Conservation (phyloP, 2,329 filamentous ascomycete species). For the Dothistroma septosporum region DNA sequence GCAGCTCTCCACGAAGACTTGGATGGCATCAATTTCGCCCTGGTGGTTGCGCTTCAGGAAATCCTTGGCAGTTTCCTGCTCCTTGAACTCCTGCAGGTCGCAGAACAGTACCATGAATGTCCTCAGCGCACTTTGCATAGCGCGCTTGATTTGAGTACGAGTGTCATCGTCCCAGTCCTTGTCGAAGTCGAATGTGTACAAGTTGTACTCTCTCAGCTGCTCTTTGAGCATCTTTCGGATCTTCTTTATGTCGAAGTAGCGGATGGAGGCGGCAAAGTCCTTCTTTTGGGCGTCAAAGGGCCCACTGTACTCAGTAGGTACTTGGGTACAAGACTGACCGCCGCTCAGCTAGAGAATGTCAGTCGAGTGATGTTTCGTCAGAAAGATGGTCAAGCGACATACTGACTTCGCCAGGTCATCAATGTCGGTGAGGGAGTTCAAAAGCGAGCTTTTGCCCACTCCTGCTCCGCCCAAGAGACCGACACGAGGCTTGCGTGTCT, state of each 20-base stretch:
- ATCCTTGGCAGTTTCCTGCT: not conserved
- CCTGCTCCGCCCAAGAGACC: conserved; percentile 8
- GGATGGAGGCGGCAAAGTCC: conserved; percentile 15
- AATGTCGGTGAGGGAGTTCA: conserved; percentile 24
- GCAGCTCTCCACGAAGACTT: not conserved
- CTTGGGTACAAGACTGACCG: conserved; percentile 21
- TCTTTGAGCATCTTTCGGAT: conserved; percentile 11
- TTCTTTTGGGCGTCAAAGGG: conserved; percentile 11
- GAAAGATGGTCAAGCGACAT: not conserved
- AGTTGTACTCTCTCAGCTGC: conserved; percentile 9
- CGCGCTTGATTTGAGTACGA: conserved; percentile 5
- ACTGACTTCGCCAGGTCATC: conserved; percentile 20
- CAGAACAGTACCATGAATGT: conserved; percentile 20
- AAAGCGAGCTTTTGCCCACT: conserved; percentile 25
- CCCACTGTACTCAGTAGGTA: conserved; percentile 14
- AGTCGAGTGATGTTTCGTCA: not conserved
- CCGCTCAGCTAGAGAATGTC: conserved; percentile 3
- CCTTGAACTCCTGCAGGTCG: conserved; percentile 7
- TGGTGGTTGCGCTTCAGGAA: not conserved
- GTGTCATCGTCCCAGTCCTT: conserved; percentile 18
- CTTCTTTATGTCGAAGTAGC: conserved; percentile 13
- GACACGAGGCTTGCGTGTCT: not conserved
- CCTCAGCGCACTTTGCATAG: conserved; percentile 9
- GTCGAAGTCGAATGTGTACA: conserved; percentile 13
- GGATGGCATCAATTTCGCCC: not conserved